phyloP scores from a whole-genome alignment of 2,329 filamentous ascomycete genomes.

The Fusarium clavum region DNA sequence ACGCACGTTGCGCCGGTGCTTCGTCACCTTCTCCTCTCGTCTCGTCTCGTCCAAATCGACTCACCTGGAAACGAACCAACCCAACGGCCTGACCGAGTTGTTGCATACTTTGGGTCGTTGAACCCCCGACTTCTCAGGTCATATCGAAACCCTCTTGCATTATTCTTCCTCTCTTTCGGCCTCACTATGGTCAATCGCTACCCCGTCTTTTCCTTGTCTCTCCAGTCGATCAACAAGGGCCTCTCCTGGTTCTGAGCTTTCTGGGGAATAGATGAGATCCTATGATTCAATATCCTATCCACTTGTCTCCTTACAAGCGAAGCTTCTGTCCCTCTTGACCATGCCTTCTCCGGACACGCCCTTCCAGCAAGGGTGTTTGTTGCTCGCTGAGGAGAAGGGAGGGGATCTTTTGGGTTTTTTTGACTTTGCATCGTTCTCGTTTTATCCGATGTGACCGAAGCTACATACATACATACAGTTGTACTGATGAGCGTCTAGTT shows the following conservation, averaged over 20 bases:
- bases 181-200: constrained; percentile 5
- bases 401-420: constrained; percentile 27
- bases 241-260: constrained; percentile 13
- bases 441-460: constrained; percentile 32
- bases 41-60: neutral
- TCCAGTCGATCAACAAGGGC: constrained; percentile 33
- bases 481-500: constrained; percentile 19
- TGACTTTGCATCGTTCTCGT: constrained; percentile 18
- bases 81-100: constrained; percentile 20
- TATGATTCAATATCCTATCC: constrained; percentile 10
- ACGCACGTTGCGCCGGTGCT: neutral
- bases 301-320: constrained; percentile 3
- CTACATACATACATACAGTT: neutral
- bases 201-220: neutral
- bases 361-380: constrained; percentile 8
- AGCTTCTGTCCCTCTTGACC: neutral
- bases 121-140: constrained; percentile 12
- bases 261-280: constrained; percentile 14
- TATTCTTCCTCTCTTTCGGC: constrained; percentile 4
- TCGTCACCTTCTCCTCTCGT: constrained; percentile 6
- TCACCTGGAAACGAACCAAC: neutral
- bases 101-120: constrained; percentile 33
- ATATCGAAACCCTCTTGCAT: constrained; percentile 3
- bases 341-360: constrained; percentile 22
- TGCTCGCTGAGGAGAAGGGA: constrained; percentile 3